Evolutionary conservation across 768 basidiomycete genomes (phyloP).

Genomic region (Termitomyces sp.): DNA sequence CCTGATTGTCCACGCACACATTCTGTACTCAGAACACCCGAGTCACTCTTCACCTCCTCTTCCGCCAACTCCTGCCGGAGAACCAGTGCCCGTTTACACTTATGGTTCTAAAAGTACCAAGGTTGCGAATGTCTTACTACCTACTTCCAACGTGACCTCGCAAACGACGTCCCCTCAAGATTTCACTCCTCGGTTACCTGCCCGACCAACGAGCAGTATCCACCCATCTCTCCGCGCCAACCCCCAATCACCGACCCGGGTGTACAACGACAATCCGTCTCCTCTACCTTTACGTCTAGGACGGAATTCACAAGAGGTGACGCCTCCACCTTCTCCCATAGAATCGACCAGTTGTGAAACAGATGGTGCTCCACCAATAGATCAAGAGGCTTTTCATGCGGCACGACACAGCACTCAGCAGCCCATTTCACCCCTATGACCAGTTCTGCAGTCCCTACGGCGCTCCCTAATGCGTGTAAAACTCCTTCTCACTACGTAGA

Average conservation of each 20-base stretch:
- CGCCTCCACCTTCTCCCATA: constrained; percentile 25
- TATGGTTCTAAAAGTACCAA: constrained; percentile 75
- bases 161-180: constrained; percentile 44
- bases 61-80: constrained; percentile 66
- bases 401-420: not conserved
- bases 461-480: not conserved
- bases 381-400: not conserved
- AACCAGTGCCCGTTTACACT: constrained; percentile 47
- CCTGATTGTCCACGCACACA: constrained; percentile 62
- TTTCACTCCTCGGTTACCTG: constrained; percentile 67
- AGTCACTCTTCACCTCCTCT: constrained; percentile 57
- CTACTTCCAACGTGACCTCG: constrained; percentile 11
- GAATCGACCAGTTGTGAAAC: constrained; percentile 20
- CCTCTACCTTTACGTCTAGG: constrained; percentile 20
- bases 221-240: constrained; percentile 67
- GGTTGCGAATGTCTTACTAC: constrained; percentile 45
- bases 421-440: constrained; percentile 5
- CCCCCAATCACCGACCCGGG: constrained; percentile 43
- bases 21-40: constrained; percentile 63
- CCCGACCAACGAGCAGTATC: constrained; percentile 67
- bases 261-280: constrained; percentile 21
- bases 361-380: constrained; percentile 13
- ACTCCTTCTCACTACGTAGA: not conserved
- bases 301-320: constrained; percentile 20
- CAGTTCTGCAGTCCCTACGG: not conserved